Percentiles rank a stretch among this genome's conserved stretches.
phyloP scores from a whole-genome alignment of 352 stramenopile species.

The Albugo candida region DNA sequence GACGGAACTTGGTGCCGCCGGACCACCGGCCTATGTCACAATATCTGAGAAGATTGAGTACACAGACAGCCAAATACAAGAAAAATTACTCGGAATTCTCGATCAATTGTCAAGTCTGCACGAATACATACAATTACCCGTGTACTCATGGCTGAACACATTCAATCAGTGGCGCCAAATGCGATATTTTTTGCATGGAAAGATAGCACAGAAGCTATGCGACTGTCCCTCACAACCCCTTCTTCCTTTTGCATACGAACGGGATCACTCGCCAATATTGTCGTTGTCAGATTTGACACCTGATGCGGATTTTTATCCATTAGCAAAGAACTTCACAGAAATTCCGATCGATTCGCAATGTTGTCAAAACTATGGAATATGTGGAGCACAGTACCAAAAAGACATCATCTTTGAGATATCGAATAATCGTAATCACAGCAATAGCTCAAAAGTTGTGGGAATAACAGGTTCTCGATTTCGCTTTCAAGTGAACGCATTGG shows the following conservation, averaged over 20 bases:
- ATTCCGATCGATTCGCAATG: slow-evolving; percentile 80
- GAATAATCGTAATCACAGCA: neutral
- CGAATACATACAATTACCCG: slow-evolving; percentile 59
- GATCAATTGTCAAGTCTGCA: slow-evolving; percentile 49
- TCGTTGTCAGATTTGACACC: slow-evolving; percentile 23
- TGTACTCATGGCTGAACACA: slow-evolving; percentile 78
- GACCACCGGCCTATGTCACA: slow-evolving; percentile 75
- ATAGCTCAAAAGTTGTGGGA: slow-evolving; percentile 6
- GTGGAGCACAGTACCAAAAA: slow-evolving; percentile 64
- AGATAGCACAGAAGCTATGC: slow-evolving; percentile 30
- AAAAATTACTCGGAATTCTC: slow-evolving; percentile 39
- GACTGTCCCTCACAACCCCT: slow-evolving; percentile 63
- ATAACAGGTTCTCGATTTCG: slow-evolving; percentile 64
- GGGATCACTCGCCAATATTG: slow-evolving; percentile 12
- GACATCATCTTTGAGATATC: slow-evolving; percentile 52
- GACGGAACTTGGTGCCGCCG: slow-evolving; percentile 63
- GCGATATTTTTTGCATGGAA: slow-evolving; percentile 57
- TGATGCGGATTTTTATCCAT: slow-evolving; percentile 46
- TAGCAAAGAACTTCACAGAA: slow-evolving; percentile 68
- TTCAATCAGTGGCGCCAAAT: slow-evolving; percentile 79
- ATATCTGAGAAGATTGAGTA: slow-evolving; percentile 40
- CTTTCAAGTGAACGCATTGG: slow-evolving; percentile 73
- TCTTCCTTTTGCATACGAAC: slow-evolving; percentile 59
- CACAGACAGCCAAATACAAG: slow-evolving; percentile 29
- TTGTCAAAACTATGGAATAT: slow-evolving; percentile 76